Evolutionary conservation across 345 rosid genomes (phyloP), one percentile per base, ranked within the genome.

Genomic region (Euphorbia peplus): DNA sequence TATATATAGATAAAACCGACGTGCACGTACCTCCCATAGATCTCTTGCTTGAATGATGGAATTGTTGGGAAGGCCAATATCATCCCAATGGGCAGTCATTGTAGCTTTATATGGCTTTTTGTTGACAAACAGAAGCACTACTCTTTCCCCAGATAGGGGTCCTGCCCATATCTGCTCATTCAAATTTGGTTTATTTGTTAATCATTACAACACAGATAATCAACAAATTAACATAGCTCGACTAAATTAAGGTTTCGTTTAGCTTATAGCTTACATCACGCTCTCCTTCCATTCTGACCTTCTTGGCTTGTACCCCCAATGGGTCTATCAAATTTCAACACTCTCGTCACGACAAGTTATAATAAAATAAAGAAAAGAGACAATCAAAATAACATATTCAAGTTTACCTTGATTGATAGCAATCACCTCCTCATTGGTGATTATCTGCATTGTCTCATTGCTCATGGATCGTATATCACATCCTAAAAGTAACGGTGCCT

Each of bases 1-100:
- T n/a, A n/a, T n/a, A n/a, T n/a, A n/a, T n/a, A n/a, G n/a, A n/a
- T n/a, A n/a, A n/a, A n/a, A n/a, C n/a, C n/a, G n/a, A n/a, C n/a
- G n/a, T n/a, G n/a, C n/a, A 63, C 60, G 75, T 59, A 92, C 96
- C 87, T 24, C 80, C 96, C 95, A 92, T 10, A 92, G 72, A 44
- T 90, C 95, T 71, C 92, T 75, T 60, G 87, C 90, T 24, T 73
- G 28, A 15, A 79, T 86, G 16, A 30, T 77, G 72, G 44, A 69
- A 74, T 16, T 88, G 42, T 0, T 63, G 37, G 46, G 88, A 24
- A 67, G 24, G 3, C 92, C 91, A 22, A 90, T 75, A 15, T 90
- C 96, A 2, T 65, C 71, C 74, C 79, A 70, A 19, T 60, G 68
- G 13, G 68, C 74, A 6, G 71, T 70, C 57, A 65, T 39, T n/a